Base-by-base conservation (phyloP, 306 rosid genomes). In the Fagus sylvatica region DNA sequence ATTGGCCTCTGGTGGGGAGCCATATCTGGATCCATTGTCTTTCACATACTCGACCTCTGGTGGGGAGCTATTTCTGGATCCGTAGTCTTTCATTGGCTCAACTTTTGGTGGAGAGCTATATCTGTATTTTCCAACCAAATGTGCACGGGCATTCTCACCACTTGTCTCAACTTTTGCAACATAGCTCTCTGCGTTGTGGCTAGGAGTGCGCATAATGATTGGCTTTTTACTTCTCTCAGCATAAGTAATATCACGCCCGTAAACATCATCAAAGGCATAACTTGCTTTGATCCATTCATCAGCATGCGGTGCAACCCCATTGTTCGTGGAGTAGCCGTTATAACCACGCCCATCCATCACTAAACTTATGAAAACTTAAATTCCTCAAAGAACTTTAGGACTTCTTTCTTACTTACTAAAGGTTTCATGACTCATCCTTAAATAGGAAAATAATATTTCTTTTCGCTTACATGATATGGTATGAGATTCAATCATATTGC, bases 281-380 rank as follows among this genome's bases (percentile, higher is more conserved):
- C 78, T 71, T 56, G 75, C 42, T 76, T 53, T 67, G 40, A 60
- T 80, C 81, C 62, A 43, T 46, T 82, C 81, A 7, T 69, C 78
- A 46, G 51, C 51, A 22, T 40, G 48, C 3, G 74, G 7, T 59
- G 60, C 71, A 1, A 34, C 33, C 0, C 72, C 79, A 39, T 22
- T 67, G 80, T 80, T 85, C 78, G 69, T 39, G 15, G 83, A 76
- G 72, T 74, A 42, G 65, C 76, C 74, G 28, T 71, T 46, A 34
- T 36, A 80, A 34, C 81, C 79, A 77, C 53, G 85, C 75, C 53
- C 53, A 7, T 60, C 81, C 97, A 92, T 92, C 55, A 69, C 48
- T 67, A 49, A 43, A 22, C 37, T 74, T 53, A 8, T 34, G 33
- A 62, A 13, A 80, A 51, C 42, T 55, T 49, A 1, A 51, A 17